phyloP scores from a whole-genome alignment of 2,329 filamentous ascomycete genomes.

The Akanthomyces lecanii region DNA sequence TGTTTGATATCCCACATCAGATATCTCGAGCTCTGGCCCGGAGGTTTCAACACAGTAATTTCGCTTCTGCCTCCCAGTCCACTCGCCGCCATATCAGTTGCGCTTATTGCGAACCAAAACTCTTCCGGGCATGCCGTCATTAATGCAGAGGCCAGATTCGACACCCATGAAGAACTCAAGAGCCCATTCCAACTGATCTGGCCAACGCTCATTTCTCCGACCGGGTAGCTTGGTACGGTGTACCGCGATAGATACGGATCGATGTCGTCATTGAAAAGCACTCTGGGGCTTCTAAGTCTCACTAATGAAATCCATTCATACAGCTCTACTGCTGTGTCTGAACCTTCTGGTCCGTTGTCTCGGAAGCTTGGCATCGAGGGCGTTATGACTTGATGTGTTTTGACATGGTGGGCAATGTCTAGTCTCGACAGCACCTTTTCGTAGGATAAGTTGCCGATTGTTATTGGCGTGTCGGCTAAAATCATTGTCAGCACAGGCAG shows the following conservation, averaged over 20 bases:
- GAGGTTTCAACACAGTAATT: conserved; percentile 50
- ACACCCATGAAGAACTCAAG: conserved; percentile 50
- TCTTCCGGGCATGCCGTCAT: conserved; percentile 40
- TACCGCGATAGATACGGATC: conserved; percentile 70
- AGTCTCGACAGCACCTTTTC: not conserved
- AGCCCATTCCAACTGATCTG: conserved; percentile 59
- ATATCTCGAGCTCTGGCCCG: conserved; percentile 47
- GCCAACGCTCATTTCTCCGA: conserved; percentile 35
- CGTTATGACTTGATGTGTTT: conserved; percentile 24
- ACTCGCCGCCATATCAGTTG: conserved; percentile 47
- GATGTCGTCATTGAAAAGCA: conserved; percentile 53
- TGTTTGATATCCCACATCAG: conserved; percentile 56
- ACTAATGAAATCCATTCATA: conserved; percentile 75
- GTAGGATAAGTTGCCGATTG: not conserved
- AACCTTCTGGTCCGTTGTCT: conserved; percentile 46
- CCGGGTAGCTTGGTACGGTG: conserved; percentile 43
- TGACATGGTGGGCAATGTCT: not conserved
- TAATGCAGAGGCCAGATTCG: conserved; percentile 42
- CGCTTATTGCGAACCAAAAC: conserved; percentile 53
- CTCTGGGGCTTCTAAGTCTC: conserved; percentile 60
- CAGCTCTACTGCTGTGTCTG: conserved; percentile 58
- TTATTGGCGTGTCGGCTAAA: not conserved
- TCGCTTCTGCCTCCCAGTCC: conserved; percentile 44
- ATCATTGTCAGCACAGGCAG: not conserved
- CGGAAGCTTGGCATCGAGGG: conserved; percentile 28